Base-by-base conservation (phyloP, 2,329 filamentous ascomycete genomes). In the Helicocarpus griseus region DNA sequence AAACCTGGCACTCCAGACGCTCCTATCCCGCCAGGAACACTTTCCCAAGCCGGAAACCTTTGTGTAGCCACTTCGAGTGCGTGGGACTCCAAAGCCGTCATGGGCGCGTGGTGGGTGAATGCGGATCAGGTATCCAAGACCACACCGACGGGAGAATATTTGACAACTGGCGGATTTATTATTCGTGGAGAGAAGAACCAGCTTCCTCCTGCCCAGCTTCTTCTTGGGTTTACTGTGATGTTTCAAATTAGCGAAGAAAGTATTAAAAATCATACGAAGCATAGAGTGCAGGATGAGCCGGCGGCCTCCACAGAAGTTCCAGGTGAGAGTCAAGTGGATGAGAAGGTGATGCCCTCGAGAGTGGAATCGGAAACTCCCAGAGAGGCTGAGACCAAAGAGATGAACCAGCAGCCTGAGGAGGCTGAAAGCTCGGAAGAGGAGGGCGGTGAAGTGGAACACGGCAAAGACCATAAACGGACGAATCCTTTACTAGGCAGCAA, bases 31-130 rank as follows among this genome's bases (percentile, higher is more conserved):
- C 93, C 93, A 0, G 87, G 88, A 1, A 97, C 93, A 0, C 72
- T 98, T 2, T 86, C 88, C 0, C 93, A 98, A 70, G 93, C 93
- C 3, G 93, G 93, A 0, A 85, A 84, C 41, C 72, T 96, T 28
- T 83, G 86, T 0, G 86, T 98, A 4, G 88, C 87, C 56, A 86
- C 87, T 7, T 96, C 89, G 1, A 85, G 77, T 52, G 93, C 91
- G 0, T 98, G 93, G 93, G 93, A 97, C 54, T 91, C 87, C 1
- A 98, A 98, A 68, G 91, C 91, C 7, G 82, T 89, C 14, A 95
- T 97, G 87, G 85, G 87, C 17, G 90, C 91, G 7, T 98, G 88
- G 85, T 98, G 93, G 93, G 91, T 94, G 0, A 83, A 85, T 55
- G 85, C 87, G 1, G 84, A 91, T 50, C 90, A 97, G 66, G 88